phyloP scores from a whole-genome alignment of 169 alveolate species.

The Plasmodium coatneyi region DNA sequence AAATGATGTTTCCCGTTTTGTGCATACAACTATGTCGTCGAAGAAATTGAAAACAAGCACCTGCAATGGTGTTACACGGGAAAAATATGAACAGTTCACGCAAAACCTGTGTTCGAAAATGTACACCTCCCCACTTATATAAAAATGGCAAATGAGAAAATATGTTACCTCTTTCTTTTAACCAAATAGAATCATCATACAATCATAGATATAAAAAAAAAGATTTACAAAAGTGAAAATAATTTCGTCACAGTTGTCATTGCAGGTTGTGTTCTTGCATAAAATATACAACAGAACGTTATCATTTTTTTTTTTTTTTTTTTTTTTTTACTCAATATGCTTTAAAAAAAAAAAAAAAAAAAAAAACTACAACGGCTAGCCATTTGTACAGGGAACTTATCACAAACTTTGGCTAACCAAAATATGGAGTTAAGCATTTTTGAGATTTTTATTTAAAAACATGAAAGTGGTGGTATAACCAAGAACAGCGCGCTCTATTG shows the following conservation, averaged over 20 bases:
- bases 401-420: background rate
- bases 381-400: background rate
- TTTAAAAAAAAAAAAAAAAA: background rate
- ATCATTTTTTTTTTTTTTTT: background rate
- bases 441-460: background rate
- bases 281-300: background rate
- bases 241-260: background rate
- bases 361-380: background rate
- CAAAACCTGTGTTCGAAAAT: background rate
- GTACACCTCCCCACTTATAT: background rate
- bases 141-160: background rate
- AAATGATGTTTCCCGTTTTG: background rate
- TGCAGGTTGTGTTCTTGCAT: background rate
- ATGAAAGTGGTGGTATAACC: background rate
- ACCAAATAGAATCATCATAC: background rate
- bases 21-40: background rate
- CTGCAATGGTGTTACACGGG: background rate
- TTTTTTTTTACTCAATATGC: no score
- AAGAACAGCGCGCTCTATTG: background rate
- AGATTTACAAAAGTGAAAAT: background rate
- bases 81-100: background rate
- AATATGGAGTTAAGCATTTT: background rate
- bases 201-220: background rate
- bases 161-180: background rate
- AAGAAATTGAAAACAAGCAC: background rate